Base-by-base conservation (phyloP, 495 filamentous ascomycete genomes). In the Hyaloscypha finlandica region DNA sequence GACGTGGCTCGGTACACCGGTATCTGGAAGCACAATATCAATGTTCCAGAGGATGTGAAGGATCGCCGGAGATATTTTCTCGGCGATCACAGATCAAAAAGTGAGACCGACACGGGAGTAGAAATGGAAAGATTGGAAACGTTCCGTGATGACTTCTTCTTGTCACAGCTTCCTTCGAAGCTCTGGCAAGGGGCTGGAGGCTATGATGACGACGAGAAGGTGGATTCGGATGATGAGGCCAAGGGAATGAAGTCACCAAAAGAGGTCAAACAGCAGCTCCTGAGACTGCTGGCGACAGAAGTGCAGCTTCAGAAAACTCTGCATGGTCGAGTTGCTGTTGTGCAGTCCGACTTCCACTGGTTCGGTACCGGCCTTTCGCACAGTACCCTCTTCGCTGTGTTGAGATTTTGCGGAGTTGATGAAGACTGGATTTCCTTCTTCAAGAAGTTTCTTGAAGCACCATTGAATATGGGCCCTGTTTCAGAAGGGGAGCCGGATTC, bases 271-370 rank as follows among this genome's bases (percentile, higher is more conserved):
- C 86, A 91, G 58, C 79, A 79, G 8, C 82, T 90, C 6, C 79
- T 90, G 14, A 85, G 87, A 55, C 77, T 83, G 5, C 68, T 89
- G 20, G 81, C 85, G 4, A 83, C 86, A 4, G 89, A 91, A 71
- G 79, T 85, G 3, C 72, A 89, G 37, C 73, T 88, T 30, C 81
- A 87, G 58, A 84, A 79, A 9, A 74, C 75, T n/a, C 73, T 84
- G 0, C 76, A 81, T 45, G 81, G 80, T 3, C 76, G 84, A 22
- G 84, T 90, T 52, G 88, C 86, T 16, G 81, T 84, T n/a, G 73
- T 91, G 20, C 83, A 85, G 25, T 89, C 88, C 5, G 86, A 89
- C 67, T 85, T 90, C 59, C 79, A 88, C 61, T 88, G 83, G 81
- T 89, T 86, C 68, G 85, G 81, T 3, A 86, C 89, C 0, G 80